phyloP scores from a whole-genome alignment of 2,329 filamentous ascomycete species.

The Colletotrichum orbiculare region DNA sequence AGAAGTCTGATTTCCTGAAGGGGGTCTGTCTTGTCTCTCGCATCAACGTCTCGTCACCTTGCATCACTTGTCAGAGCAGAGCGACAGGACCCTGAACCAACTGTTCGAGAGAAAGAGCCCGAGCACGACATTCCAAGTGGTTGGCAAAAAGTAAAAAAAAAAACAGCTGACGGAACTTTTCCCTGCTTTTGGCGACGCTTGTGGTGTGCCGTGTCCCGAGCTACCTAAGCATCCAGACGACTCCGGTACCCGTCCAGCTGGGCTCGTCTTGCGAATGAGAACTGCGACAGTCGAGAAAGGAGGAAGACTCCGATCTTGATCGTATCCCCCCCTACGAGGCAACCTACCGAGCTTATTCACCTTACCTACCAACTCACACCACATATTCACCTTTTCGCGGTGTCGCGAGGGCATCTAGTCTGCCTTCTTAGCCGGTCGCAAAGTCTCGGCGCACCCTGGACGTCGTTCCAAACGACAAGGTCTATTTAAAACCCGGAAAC shows the following conservation, averaged over 20 bases:
- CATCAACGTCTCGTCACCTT: slow-evolving; percentile 19
- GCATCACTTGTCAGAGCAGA: slow-evolving; percentile 12
- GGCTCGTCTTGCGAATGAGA: not conserved
- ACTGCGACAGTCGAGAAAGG: slow-evolving; percentile 1
- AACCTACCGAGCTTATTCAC: slow-evolving; percentile 8
- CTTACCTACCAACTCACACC: slow-evolving; percentile 13
- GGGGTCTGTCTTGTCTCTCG: slow-evolving; percentile 3
- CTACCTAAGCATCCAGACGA: not conserved
- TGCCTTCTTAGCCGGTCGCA: not conserved
- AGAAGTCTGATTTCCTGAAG: not conserved
- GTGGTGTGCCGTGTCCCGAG: slow-evolving; percentile 32
- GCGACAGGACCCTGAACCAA: slow-evolving; percentile 26
- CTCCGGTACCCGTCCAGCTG: slow-evolving; percentile 18
- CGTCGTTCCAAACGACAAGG: not conserved
- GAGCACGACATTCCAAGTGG: not conserved
- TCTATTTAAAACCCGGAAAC: slow-evolving; percentile 9
- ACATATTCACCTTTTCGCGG: not conserved
- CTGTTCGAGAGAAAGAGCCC: slow-evolving; percentile 7
- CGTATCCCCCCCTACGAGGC: not conserved
- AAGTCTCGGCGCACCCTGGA: too few relatives aligned
- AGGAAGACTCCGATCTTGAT: slow-evolving; percentile 16
- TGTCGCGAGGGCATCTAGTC: slow-evolving; percentile 11
- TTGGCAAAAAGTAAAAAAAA: too few relatives aligned
- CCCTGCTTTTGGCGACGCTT: slow-evolving; percentile 13
- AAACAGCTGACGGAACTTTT: slow-evolving; percentile 3